Evolutionary conservation across 2,329 filamentous ascomycete genomes (phyloP), one percentile per base, ranked within the genome.

Genomic region (Penicillium digitatum): DNA sequence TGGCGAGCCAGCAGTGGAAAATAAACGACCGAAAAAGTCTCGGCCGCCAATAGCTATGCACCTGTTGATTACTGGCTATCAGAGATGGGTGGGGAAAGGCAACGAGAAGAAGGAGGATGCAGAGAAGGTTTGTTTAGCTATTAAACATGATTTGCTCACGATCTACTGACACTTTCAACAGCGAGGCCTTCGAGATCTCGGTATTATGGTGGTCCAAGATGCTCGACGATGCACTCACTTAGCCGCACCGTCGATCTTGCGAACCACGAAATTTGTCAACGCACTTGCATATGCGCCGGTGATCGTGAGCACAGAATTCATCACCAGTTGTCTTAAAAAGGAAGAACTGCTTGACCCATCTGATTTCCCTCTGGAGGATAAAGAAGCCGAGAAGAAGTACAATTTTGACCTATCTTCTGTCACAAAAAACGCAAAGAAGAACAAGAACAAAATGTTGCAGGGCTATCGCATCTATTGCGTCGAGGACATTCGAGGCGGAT

Each of bases 261-360:
- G 94, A 35, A 99, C 94, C 0, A 86, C 90, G 70, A 99, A 99
- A 69, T 99, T 99, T 69, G 86, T 97, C 47, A 88, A 87, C 58
- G 90, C 91, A 12, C 77, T 99, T 27, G 91, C 94, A 18, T 86
- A 85, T 56, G 91, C 89, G 0, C 90, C 91, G 0, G 81, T 83
- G 1, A 83, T 97, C 40, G 82, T 97, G 51, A 86, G 85, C 43
- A 88, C 87, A 0, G 81, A 83, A 9, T 99, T 90, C 71, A 83
- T 99, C 54, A 88, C 93, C 53, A 79, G 83, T 24, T 90, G 88
- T 44, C 79, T 97, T 11, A 84, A 88, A 43, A 79, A 84, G 31
- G 84, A 87, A 59, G 79, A 85, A 65, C 69, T 89, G 9, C 83
- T 87, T 0, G 76, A 86, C 22, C 78, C 86, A 0, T 76, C 85